Evolutionary conservation across 352 stramenopile species (phyloP), one percentile per base, ranked within the genome.

Genomic region (Phytophthora chlamydospora): DNA sequence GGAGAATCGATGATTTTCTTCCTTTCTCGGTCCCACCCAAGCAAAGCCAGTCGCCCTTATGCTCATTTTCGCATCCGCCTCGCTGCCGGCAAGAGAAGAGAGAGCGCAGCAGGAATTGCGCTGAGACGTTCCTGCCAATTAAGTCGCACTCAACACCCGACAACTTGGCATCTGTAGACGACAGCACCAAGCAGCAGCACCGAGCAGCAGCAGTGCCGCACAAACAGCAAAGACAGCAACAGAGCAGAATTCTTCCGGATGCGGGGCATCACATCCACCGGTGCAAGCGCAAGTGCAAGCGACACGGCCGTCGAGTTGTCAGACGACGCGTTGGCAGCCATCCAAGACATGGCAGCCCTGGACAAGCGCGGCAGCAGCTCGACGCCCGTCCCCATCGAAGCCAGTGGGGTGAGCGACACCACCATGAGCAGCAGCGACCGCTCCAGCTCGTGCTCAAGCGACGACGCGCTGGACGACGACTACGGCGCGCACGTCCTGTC

Each of bases 361-460:
- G 60, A 47, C n/a, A 68, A 66, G 42, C 34, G n/a, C 27, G 36
- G 34, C 24, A 48, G 12, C 34, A 43, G 39, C 42, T 68, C 39
- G 24, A 47, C 35, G 31, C n/a, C 19, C 14, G 56, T 40, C 10
- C 40, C 35, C 33, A 65, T 75, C 44, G 69, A 73, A 42, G 45
- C 50, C 48, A 80, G 68, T 35, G 54, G 38, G 17, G 57, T 69
- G 45, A 77, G 72, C 49, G 75, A 80, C 62, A 59, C 65, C 17
- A 78, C 73, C 31, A 68, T 73, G 39, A 81, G 63, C 58, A 81
- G 73, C 45, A 81, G 71, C 50, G 59, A 66, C 24, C 60, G 65
- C 44, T 78, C 38, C 2, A 81, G 73, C 41, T 66, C 48, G 19
- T 68, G 58, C 36, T 76, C 64, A 39, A 74, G 66, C 47, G 56